Base-by-base conservation (phyloP, 176 grass and related monocot genomes). In the Musa beccarii region DNA sequence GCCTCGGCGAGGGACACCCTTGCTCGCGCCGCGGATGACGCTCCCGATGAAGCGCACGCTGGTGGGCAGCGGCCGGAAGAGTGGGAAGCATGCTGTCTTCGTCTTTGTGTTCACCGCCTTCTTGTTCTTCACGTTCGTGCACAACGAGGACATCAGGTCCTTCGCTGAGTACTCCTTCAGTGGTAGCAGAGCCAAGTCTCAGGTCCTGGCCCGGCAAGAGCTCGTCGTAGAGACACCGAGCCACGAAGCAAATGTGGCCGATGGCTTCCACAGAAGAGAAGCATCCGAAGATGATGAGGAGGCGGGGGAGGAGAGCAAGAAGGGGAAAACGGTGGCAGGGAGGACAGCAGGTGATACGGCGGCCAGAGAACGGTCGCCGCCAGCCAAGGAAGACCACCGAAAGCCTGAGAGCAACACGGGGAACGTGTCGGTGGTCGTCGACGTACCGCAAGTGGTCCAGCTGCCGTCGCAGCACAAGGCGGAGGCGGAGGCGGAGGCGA, bases 121-220 rank as follows among this genome's bases (percentile, higher is more conserved):
- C 57, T n/a, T 61, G 17, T 17, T 61, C 4, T 15, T 61, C 4
- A 61, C n/a, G 57, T 61, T 61, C 57, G 5, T 61, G 16, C 21
- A 61, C 57, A 61, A 61, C 57, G 57, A 61, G 57, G 57, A 61
- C 57, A n/a, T 61, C 57, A 61, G n/a, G 6, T 61, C 57, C 57
- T n/a, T 61, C 57, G 57, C 57, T 0, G 57, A 61, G 57, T 61
- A 61, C 57, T 61, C 57, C 16, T 20, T 61, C 14, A 15, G 57
- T 19, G n/a, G 57, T 8, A 61, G 57, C 16, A 61, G 57, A 61
- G 17, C 57, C 57, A 61, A 17, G 57, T 20, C 17, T 1, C 3
- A 7, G 16, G 57, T n/a, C 2, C 1, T 61, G 16, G 57, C 17
- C 57, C 57, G 8, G 7, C 57, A 20, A n/a, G 57, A 61, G 57